These are phyloP conservation scores for Blastocladiella britannica DNA, from an alignment of 192 early-diverging fungal species.

Conservation along the genomic window DNA sequence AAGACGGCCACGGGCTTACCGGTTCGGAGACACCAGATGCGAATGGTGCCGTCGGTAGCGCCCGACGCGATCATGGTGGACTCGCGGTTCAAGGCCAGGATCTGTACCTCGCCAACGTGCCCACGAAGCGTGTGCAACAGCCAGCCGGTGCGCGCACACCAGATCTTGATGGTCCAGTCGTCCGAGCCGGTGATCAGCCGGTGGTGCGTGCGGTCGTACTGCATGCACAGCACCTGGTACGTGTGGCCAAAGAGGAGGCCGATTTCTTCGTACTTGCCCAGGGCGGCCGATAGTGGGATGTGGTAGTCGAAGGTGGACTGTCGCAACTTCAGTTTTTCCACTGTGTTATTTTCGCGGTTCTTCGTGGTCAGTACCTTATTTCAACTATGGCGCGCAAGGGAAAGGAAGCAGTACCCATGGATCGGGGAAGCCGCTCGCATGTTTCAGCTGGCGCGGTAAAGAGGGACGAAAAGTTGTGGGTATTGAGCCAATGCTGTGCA, in stretches of 20 bases:
- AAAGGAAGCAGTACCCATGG: neutral
- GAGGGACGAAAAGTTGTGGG: neutral
- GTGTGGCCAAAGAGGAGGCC: constrained; percentile 4
- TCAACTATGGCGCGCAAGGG: neutral
- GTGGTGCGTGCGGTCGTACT: constrained; percentile 4
- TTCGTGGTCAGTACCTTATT: no score
- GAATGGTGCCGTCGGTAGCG: constrained; percentile 7
- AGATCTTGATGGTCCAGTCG: constrained; percentile 9
- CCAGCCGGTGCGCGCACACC: constrained; percentile 7
- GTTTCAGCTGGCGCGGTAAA: neutral
- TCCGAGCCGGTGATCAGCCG: constrained; percentile 7
- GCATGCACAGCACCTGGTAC: constrained; percentile 2
- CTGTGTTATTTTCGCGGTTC: neutral
- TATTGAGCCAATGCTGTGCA: neutral
- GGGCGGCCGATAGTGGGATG: neutral
- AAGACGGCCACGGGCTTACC: constrained; percentile 5
- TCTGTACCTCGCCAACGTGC: constrained; percentile 4
- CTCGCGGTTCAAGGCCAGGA: constrained; percentile 5
- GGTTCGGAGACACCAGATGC: constrained; percentile 6
- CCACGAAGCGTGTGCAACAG: constrained; percentile 7
- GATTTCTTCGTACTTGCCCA: neutral
- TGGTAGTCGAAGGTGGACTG: neutral
- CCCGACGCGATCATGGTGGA: constrained; percentile 7
- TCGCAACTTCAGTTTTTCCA: neutral
- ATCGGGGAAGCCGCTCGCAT: neutral